A percentile compares a stretch with the other conserved stretches of the same genome.
Conservation (phyloP, 495 filamentous ascomycete species). For the Penicillium flavigenum region DNA sequence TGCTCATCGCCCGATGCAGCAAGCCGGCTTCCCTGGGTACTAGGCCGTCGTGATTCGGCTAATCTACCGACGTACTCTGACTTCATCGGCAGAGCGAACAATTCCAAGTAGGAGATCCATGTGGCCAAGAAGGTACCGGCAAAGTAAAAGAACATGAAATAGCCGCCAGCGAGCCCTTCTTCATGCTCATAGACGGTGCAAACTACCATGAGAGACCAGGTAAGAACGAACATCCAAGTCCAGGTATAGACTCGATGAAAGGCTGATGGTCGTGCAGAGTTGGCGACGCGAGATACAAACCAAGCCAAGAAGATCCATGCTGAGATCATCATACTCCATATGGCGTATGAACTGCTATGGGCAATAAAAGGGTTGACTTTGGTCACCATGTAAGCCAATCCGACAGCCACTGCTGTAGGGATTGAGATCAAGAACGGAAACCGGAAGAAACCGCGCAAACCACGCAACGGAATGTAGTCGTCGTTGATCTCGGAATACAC, state of each 20-base stretch:
- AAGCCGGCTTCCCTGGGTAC: conserved; percentile 44
- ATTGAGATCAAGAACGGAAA: conserved; percentile 75
- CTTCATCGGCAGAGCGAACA: conserved; percentile 76
- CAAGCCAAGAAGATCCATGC: conserved; percentile 79
- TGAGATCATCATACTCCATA: conserved; percentile 83
- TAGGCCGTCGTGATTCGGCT: conserved; percentile 38
- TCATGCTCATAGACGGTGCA: conserved; percentile 73
- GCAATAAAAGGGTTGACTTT: conserved; percentile 86
- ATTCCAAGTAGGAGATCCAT: conserved; percentile 70
- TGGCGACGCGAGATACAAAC: conserved; percentile 79
- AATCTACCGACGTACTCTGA: conserved; percentile 53
- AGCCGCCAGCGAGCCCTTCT: conserved; percentile 69
- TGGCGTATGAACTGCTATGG: conserved; percentile 80
- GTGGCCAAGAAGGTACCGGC: conserved; percentile 70
- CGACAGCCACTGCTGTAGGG: conserved; percentile 68
- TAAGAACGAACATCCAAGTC: conserved; percentile 76
- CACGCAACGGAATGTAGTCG: conserved; percentile 63
- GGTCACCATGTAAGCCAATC: conserved; percentile 68
- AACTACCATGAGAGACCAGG: conserved; percentile 70
- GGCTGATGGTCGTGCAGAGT: conserved; percentile 81
- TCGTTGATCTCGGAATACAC: conserved; percentile 57
- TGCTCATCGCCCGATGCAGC: conserved; percentile 35
- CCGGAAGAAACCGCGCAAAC: conserved; percentile 77
- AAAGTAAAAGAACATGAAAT: conserved; percentile 81
- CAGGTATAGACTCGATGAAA: conserved; percentile 77